Base-by-base conservation (phyloP, 768 basidiomycete species). In the Auricularia cornea region DNA sequence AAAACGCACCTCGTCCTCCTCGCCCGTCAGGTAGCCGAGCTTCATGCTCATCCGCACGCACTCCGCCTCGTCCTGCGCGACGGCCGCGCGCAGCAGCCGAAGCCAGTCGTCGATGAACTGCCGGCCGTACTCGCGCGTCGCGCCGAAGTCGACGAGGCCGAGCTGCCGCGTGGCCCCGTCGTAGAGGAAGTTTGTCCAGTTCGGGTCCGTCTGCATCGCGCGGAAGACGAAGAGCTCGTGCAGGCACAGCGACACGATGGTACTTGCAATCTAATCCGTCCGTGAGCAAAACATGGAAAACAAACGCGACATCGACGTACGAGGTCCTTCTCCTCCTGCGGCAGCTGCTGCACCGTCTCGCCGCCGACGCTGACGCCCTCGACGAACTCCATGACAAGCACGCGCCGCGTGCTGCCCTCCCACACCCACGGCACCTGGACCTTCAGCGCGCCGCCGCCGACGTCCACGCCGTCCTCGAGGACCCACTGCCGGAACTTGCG, bases 111-210 rank as follows among this genome's bases (percentile, higher is more conserved):
- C 89, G 76, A 97, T 94, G 72, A 98, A 99, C 62, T 82, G 81
- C 64, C 85, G 84, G 0, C 84, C 80, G 74, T 98, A 99, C 68
- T 85, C 86, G 29, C 94, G 82, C 0, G 94, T 94, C 11, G 97
- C 97, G 33, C 97, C 97, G 69, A 98, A 98, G 74, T 99, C 97
- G 60, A 99, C 90, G 29, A 99, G 77, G 67, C 90, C 91, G 40
- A 95, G 77, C 86, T 92, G 65, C 44, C 82, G 79, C 1, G 85
- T 85, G 2, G 76, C 64, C 0, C 79, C 68, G 72, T 94, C 89
- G 87, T 91, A 98, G 28, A 99, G 78, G 77, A 99, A 98, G 73
- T 98, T 98, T 10, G 92, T 90, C 91, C 92, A 98, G 69, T 99
- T 98, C 3, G 97, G 97, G 72, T 99, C 96, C 0, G 96, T 99